Conservation (phyloP, 192 early-diverging fungal species). For the Coemansia sp. region DNA sequence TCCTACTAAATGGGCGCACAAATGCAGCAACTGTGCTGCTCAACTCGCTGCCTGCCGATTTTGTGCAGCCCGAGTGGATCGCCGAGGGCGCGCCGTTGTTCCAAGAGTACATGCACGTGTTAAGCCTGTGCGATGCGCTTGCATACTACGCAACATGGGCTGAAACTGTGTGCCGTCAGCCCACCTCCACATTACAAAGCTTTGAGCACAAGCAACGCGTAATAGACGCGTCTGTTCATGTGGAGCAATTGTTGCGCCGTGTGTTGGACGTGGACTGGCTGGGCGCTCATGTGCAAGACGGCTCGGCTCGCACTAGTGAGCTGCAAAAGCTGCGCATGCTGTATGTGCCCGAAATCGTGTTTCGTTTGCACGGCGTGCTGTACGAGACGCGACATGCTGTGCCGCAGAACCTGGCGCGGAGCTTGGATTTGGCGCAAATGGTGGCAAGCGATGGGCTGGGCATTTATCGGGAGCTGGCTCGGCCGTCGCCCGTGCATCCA, state of each 20-base stretch:
- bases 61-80: constrained; percentile 51
- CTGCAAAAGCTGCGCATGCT: constrained; percentile 55
- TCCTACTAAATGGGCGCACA: constrained; percentile 56
- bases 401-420: constrained; percentile 54
- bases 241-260: constrained; percentile 39
- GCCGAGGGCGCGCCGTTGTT: constrained; percentile 18
- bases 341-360: constrained; percentile 66
- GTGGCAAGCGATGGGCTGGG: constrained; percentile 55
- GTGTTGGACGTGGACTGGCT: constrained; percentile 45
- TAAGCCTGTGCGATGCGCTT: constrained; percentile 50
- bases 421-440: constrained; percentile 58
- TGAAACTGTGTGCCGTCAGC: constrained; percentile 38
- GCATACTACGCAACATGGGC: constrained; percentile 47
- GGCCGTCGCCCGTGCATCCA: constrained; percentile 39
- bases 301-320: constrained; percentile 33
- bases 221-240: constrained; percentile 18
- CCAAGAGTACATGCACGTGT: constrained; percentile 52
- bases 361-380: constrained; percentile 68
- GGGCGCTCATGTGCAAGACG: constrained; percentile 10
- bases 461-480: constrained; percentile 54
- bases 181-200: constrained; percentile 27
- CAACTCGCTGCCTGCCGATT: constrained; percentile 50
- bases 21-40: constrained; percentile 52
- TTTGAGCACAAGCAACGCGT: constrained; percentile 42
- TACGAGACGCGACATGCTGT: constrained; percentile 62